Evolutionary conservation across 192 early-diverging fungal species (phyloP), one percentile per base, ranked within the genome.

Genomic region (Coemansia sp.): DNA sequence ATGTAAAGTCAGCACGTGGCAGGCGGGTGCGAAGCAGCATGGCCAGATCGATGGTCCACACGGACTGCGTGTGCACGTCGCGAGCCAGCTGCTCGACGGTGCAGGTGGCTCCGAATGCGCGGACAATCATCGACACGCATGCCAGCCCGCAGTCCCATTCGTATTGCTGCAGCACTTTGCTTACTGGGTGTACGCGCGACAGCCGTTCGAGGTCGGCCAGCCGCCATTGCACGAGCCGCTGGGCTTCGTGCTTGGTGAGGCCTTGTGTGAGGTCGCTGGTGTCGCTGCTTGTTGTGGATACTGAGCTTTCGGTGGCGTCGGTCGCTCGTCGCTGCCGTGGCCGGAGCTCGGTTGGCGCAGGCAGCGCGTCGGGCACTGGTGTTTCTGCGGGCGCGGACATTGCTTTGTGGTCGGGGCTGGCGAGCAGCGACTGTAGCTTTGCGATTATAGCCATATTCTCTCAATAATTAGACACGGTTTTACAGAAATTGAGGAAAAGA

Each of bases 41-140:
- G 0, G 87, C 92, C 58, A 96, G 73, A 74, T 96, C 92, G 42
- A 96, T 92, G 7, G 94, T 93, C 94, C 94, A 96, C 1, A 93
- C 76, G 3, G 88, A 89, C n/a, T 86, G 79, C 4, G 71, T 65
- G 31, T 79, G 64, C 25, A 82, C 85, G 44, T 87, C 84, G 25
- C 77, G 59, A 8, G 74, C 64, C 25, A 92, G 75, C 52, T 87
- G 83, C 12, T 79, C 61, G 23, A 88, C 70, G 8, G 79, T 83
- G 58, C 79, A 82, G 4, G 76, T 74, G 8, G 83, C 75, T 6
- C 86, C 83, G 40, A 88, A 76, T 18, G 85, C 87, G 15, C 85
- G 69, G 42, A 93, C 76, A 4, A 91, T 70, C 92, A 93, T 94
- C 42, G 85, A 85, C 7, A 93, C 83, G 64, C 90, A 92, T 6